Base-by-base conservation (phyloP, 805 yeast genomes). In the Komagataella phaffii region DNA sequence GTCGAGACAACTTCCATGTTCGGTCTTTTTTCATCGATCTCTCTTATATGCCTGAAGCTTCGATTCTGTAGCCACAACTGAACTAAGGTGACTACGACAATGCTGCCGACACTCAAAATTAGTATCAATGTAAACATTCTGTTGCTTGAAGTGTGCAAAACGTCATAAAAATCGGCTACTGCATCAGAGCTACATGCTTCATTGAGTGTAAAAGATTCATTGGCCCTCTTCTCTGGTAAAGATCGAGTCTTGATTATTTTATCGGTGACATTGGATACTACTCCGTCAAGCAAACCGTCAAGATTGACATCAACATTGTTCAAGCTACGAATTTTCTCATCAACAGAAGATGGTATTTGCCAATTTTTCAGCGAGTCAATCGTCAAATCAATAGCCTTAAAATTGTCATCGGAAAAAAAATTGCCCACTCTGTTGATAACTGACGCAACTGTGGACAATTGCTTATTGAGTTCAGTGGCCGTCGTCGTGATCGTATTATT, bases 271-370 rank as follows among this genome's bases (percentile, higher is more conserved):
- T 30, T 30, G 40, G 40, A 30, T 14, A 30, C 40, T 30, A 30
- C 40, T 14, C 40, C 40, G 5, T 30, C 40, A 10, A 30, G 40
- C 40, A 30, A 8, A 10, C 40, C 40, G 10, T 30, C 40, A 30
- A 30, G 40, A 8, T 30, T 30, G 12, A 30, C 40, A 10, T 30
- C 40, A 14, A 30, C 40, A 8, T 10, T 30, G 40, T 30, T 30
- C 40, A 30, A 8, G 40, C 18, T 30, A 8, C 40, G 75, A 17
- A 93, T 69, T 24, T 80, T 77, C 1, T 63, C 62, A 56, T 86
- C 77, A 46, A 90, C 80, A 0, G 80, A 66, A 0, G 78, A 59
- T 1, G 96, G 88, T 10, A 93, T 85, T 14, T 76, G 61, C 52
- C 91, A 63, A 53, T 82, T 67, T 55, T 75, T 66, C 56, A 91